These are phyloP conservation scores for Harrya chromipes DNA, from an alignment of 768 basidiomycete species.

Conservation along the genomic window DNA sequence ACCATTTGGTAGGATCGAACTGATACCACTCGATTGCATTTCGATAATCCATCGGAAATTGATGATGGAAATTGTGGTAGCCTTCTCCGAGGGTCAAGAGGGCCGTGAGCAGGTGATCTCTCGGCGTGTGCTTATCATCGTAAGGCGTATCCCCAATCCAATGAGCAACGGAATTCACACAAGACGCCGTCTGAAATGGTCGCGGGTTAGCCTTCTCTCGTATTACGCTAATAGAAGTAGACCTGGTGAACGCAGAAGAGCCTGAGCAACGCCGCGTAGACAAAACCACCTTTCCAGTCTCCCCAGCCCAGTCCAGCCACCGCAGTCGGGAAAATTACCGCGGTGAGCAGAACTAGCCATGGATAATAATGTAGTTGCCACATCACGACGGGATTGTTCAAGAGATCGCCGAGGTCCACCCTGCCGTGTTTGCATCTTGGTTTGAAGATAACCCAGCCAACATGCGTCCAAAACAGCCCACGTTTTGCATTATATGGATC, in stretches of 20 bases:
- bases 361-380: slow-evolving; percentile 90
- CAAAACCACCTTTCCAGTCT: slow-evolving; percentile 81
- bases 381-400: slow-evolving; percentile 71
- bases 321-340: slow-evolving; percentile 68
- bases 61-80: slow-evolving; percentile 98
- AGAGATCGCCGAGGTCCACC: slow-evolving; percentile 85
- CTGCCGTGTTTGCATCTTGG: slow-evolving; percentile 86
- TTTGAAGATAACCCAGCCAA: slow-evolving; percentile 93
- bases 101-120: slow-evolving; percentile 88
- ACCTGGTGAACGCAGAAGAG: slow-evolving; percentile 88
- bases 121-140: slow-evolving; percentile 94
- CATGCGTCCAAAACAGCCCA: slow-evolving; percentile 82
- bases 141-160: slow-evolving; percentile 93
- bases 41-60: slow-evolving; percentile 96
- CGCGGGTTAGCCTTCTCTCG: background rate
- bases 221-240: slow-evolving; percentile 32
- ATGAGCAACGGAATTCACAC: slow-evolving; percentile 95
- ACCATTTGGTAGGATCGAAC: slow-evolving; percentile 94
- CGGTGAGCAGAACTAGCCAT: slow-evolving; percentile 64
- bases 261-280: slow-evolving; percentile 79
- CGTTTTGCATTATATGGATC: slow-evolving; percentile 94
- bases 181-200: slow-evolving; percentile 78
- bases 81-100: slow-evolving; percentile 92
- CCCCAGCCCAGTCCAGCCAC: slow-evolving; percentile 82
- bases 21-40: slow-evolving; percentile 92